Conservation (phyloP, 345 rosid genomes). For the Eucalyptus camaldulensis region DNA sequence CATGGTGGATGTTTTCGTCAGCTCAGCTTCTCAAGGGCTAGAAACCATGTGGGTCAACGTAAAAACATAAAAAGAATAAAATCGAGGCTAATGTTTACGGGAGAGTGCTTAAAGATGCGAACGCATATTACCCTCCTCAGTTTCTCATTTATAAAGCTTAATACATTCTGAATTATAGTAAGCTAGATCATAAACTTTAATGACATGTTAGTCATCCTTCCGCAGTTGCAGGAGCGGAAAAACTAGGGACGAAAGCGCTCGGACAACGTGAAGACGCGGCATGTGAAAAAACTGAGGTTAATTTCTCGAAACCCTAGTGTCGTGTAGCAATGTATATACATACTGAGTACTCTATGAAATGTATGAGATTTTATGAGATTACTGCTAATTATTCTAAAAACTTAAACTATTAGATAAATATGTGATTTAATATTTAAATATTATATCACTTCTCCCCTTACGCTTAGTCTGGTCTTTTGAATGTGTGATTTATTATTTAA, state of each 20-base stretch:
- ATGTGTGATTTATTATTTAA: no score
- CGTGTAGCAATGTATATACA: neutral
- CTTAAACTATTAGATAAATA: no score
- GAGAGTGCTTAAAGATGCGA: neutral
- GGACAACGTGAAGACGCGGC: neutral
- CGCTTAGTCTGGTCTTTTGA: fast-evolving
- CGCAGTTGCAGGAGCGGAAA: neutral
- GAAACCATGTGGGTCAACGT: neutral
- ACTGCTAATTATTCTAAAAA: fast-evolving
- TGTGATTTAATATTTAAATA: no score
- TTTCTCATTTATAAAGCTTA: neutral
- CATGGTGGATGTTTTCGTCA: neutral
- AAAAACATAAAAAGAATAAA: neutral
- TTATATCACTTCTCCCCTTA: no score
- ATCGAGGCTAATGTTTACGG: neutral
- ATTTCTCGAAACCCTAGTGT: neutral
- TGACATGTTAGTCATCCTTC: neutral
- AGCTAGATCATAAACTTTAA: neutral
- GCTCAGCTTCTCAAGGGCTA: neutral
- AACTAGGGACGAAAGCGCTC: neutral
- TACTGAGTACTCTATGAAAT: neutral
- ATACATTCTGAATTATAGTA: neutral
- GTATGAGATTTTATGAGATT: no score
- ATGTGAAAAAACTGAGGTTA: neutral
- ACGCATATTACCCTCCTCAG: neutral